A percentile compares a stretch with the other conserved stretches of the same genome.
These are phyloP conservation scores for Zymoseptoria tritici DNA, from an alignment of 2,329 filamentous ascomycete species.

Conservation along the genomic window DNA sequence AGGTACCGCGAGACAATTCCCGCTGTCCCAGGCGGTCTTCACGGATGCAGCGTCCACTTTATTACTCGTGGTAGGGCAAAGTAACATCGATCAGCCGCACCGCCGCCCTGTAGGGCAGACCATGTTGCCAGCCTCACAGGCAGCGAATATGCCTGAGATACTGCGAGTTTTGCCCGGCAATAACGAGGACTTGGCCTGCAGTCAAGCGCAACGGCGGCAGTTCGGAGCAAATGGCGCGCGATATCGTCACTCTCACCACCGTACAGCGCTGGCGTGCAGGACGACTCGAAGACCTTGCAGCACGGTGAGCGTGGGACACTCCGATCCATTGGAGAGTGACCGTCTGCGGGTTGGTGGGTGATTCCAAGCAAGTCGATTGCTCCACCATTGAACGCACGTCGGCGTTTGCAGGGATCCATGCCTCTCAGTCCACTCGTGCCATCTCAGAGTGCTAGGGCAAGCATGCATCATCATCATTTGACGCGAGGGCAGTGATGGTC, in stretches of 20 bases:
- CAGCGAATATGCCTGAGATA: background rate
- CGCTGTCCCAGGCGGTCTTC: constrained; percentile 3
- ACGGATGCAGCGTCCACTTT: background rate
- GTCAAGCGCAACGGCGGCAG: constrained; percentile 1
- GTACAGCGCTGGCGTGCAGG: background rate
- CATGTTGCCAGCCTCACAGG: background rate
- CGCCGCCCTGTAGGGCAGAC: background rate
- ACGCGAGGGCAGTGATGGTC: background rate
- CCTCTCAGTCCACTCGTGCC: background rate
- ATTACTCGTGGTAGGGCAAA: background rate
- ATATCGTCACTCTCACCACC: background rate
- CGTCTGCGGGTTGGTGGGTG: background rate
- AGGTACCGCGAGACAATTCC: background rate
- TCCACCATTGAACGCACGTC: background rate
- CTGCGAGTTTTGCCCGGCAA: background rate
- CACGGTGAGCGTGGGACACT: background rate
- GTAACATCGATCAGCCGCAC: background rate
- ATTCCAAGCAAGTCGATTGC: background rate
- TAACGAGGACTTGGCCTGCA: background rate
- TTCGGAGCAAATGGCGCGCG: background rate
- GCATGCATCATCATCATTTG: background rate
- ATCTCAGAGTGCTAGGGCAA: background rate
- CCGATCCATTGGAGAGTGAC: background rate
- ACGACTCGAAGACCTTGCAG: background rate
- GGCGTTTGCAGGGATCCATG: background rate